These are phyloP conservation scores for Phialophora verrucosa DNA, from an alignment of 2,329 filamentous ascomycete species.

Conservation along the genomic window DNA sequence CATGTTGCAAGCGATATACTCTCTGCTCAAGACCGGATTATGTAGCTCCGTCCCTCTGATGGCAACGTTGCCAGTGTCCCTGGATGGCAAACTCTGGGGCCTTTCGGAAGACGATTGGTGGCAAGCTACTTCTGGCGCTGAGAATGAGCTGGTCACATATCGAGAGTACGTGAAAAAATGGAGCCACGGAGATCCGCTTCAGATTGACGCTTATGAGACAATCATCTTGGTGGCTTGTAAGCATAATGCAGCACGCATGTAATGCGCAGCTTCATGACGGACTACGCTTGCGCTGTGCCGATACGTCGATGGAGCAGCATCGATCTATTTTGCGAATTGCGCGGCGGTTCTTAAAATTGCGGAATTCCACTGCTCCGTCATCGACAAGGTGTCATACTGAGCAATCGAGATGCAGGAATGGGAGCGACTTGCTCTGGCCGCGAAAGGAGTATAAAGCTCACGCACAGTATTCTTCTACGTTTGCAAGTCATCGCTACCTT, in stretches of 20 bases:
- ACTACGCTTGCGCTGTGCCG: not conserved
- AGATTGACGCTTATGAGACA: slow-evolving; percentile 14
- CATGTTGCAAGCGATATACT: slow-evolving; percentile 18
- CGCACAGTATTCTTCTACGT: too few species aligned
- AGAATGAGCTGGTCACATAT: slow-evolving; percentile 4
- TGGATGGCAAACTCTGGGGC: slow-evolving; percentile 6
- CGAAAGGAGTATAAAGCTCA: too few species aligned
- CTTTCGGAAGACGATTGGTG: slow-evolving; percentile 9
- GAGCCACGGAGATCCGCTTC: slow-evolving; percentile 9
- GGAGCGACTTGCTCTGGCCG: too few species aligned
- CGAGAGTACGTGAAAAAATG: slow-evolving; percentile 14
- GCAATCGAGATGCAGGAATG: too few species aligned
- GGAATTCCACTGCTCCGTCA: not conserved
- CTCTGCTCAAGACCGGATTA: slow-evolving; percentile 7
- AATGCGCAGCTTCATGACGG: not conserved
- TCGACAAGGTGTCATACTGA: too few species aligned
- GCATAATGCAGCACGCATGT: slow-evolving; percentile 11
- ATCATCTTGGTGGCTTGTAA: slow-evolving; percentile 16
- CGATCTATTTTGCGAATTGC: too few species aligned
- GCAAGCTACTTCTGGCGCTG: slow-evolving; percentile 5
- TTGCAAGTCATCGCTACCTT: not conserved
- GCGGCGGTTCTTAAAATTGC: not conserved
- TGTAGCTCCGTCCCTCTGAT: slow-evolving; percentile 9
- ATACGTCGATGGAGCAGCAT: not conserved
- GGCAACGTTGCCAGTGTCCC: slow-evolving; percentile 9